Conservation (phyloP, 352 stramenopile species). For the Globisporangium echinulatum region DNA sequence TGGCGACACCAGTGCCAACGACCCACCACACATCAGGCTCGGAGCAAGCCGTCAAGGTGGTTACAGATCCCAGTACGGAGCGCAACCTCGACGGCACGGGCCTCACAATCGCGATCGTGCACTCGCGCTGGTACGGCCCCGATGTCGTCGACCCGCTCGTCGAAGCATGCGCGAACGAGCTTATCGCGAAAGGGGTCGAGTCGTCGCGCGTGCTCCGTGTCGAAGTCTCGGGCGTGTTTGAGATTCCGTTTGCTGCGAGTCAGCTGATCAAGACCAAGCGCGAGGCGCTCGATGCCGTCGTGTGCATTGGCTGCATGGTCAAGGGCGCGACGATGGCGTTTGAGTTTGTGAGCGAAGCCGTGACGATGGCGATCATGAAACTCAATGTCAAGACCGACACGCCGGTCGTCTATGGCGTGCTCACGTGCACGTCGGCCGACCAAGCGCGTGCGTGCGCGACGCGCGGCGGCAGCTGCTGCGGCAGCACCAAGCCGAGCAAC, state of each 20-base stretch:
- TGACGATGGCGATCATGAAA: slow-evolving; percentile 94
- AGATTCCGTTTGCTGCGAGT: slow-evolving; percentile 92
- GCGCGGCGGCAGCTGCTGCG: slow-evolving; percentile 14
- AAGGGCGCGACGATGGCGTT: slow-evolving; percentile 97
- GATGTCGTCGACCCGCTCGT: slow-evolving; percentile 43
- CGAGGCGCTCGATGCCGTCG: slow-evolving; percentile 89
- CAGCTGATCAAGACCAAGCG: slow-evolving; percentile 62
- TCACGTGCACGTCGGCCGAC: slow-evolving; percentile 90
- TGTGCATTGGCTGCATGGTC: slow-evolving; percentile 93
- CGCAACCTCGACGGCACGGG: slow-evolving; percentile 14
- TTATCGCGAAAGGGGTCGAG: slow-evolving; percentile 49
- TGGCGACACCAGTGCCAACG: no score
- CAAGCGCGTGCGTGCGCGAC: slow-evolving; percentile 85
- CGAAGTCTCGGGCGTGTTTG: slow-evolving; percentile 91
- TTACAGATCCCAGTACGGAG: no score
- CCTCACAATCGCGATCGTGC: slow-evolving; percentile 47
- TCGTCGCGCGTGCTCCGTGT: slow-evolving; percentile 36
- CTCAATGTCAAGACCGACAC: slow-evolving; percentile 90
- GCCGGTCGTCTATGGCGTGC: slow-evolving; percentile 83
- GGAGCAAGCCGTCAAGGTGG: no score
- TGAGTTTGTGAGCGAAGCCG: slow-evolving; percentile 95
- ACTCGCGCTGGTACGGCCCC: slow-evolving; percentile 55
- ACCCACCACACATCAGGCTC: no score
- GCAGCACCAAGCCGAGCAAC: slow-evolving; percentile 33
- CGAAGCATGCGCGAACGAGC: slow-evolving; percentile 40